Evolutionary conservation across 2,329 filamentous ascomycete species (phyloP).

Genomic region (Penicillium brevicompactum): DNA sequence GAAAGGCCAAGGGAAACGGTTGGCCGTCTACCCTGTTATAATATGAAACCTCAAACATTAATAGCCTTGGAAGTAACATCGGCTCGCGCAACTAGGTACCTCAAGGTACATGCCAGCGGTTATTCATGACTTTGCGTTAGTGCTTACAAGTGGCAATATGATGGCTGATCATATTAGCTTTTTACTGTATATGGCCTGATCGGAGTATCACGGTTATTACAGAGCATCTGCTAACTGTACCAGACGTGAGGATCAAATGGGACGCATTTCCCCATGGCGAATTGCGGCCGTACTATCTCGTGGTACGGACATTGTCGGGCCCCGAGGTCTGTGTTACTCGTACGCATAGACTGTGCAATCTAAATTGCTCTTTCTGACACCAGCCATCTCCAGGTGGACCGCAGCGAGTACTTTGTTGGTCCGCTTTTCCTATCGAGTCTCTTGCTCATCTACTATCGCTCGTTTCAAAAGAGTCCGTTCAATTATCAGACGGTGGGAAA

Average conservation of each 20-base stretch:
- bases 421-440: no score
- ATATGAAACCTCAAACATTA: neutral
- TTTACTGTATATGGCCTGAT: neutral
- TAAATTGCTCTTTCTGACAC: no score
- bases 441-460: no score
- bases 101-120: neutral
- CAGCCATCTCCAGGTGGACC: no score
- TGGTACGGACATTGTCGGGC: no score
- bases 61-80: neutral
- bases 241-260: no score
- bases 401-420: no score
- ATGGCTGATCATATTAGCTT: neutral
- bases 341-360: no score
- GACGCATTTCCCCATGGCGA: no score
- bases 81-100: neutral
- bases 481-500: no score
- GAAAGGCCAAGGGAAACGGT: neutral
- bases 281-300: neutral
- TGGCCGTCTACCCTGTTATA: neutral
- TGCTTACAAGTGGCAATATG: neutral
- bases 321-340: no score
- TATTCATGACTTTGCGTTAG: neutral
- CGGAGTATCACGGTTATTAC: neutral
- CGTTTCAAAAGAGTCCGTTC: no score
- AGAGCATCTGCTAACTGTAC: neutral